These are phyloP conservation scores for Planoprotostelium fungivorum DNA, from an alignment of 78 protist species.

Conservation along the genomic window DNA sequence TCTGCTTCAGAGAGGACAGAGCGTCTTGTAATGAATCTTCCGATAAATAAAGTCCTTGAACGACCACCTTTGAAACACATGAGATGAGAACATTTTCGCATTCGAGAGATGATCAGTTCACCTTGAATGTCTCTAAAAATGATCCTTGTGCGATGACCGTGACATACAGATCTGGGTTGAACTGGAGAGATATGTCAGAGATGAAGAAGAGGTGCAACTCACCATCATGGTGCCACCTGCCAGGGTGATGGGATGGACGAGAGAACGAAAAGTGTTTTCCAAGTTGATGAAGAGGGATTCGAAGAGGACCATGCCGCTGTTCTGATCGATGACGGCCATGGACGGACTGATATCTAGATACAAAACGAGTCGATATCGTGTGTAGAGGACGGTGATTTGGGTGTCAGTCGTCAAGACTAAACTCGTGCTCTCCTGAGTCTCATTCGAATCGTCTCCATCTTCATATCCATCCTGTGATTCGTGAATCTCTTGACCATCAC, in stretches of 20 bases:
- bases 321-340: conserved; percentile 44
- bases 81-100: too few species aligned
- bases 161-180: conserved; percentile 30
- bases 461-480: too few species aligned
- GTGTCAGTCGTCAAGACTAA: conserved; percentile 25
- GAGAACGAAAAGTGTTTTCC: conserved; percentile 17
- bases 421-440: neutral
- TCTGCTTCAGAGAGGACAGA: conserved; percentile 17
- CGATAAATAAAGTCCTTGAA: conserved; percentile 31
- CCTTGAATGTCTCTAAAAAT: conserved; percentile 25
- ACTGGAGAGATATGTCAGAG: neutral
- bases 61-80: too few species aligned
- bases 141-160: conserved; percentile 55
- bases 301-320: conserved; percentile 28
- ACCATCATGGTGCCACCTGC: neutral
- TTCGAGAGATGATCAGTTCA: too few species aligned
- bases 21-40: conserved; percentile 16
- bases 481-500: too few species aligned
- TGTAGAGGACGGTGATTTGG: conserved; percentile 21
- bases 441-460: too few species aligned
- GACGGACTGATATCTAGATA: conserved; percentile 42
- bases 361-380: conserved; percentile 27
- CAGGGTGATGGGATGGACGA: conserved; percentile 21
- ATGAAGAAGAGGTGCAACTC: neutral
- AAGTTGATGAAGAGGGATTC: conserved; percentile 20